Evolutionary conservation across 495 filamentous ascomycete species (phyloP).

Genomic region (Wilcoxina mikolae): DNA sequence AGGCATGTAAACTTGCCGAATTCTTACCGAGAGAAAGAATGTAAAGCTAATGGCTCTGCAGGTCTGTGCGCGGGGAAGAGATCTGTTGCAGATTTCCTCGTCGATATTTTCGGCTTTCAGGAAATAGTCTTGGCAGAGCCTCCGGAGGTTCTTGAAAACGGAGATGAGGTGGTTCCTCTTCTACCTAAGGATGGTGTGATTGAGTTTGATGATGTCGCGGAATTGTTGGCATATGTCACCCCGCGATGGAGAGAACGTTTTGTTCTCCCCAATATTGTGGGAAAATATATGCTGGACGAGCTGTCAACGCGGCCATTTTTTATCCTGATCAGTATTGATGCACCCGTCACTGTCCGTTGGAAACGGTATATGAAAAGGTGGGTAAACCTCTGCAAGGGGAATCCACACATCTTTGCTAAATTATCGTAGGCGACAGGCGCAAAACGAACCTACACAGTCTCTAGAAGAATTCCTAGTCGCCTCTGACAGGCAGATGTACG

Average conservation of each 20-base stretch:
- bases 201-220: slow-evolving; percentile 43
- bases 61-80: slow-evolving; percentile 84
- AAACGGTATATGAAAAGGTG: slow-evolving; percentile 42
- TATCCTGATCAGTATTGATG: slow-evolving; percentile 80
- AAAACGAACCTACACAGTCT: background rate
- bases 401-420: slow-evolving; percentile 7
- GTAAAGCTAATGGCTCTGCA: slow-evolving; percentile 31
- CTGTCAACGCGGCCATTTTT: slow-evolving; percentile 77
- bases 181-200: slow-evolving; percentile 25
- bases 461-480: slow-evolving; percentile 56
- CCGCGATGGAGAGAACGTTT: slow-evolving; percentile 65
- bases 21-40: slow-evolving; percentile 8
- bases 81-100: slow-evolving; percentile 69
- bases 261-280: slow-evolving; percentile 69
- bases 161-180: slow-evolving; percentile 20
- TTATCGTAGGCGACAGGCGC: background rate
- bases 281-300: slow-evolving; percentile 50
- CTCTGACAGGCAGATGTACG: slow-evolving; percentile 66
- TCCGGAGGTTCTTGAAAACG: slow-evolving; percentile 8
- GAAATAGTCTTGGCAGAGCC: background rate
- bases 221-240: slow-evolving; percentile 70
- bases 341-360: slow-evolving; percentile 71
- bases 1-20: slow-evolving; percentile 38
- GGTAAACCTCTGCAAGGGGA: slow-evolving; percentile 24
- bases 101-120: slow-evolving; percentile 56